Conservation (phyloP, 2,329 filamentous ascomycete species). For the Emericellopsis atlantica region DNA sequence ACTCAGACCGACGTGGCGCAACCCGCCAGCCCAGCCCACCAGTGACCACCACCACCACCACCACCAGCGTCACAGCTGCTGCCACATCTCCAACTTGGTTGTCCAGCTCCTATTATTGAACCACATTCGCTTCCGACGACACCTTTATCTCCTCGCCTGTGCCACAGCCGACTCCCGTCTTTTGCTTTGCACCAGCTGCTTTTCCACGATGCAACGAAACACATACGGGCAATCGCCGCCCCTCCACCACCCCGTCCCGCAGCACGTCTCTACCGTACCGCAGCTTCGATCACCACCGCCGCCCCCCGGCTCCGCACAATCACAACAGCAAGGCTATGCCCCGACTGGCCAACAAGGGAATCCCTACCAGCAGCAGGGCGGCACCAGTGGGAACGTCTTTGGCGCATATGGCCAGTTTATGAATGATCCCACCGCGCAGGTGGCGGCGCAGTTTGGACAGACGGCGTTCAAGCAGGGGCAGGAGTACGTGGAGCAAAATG, state of each 20-base stretch:
- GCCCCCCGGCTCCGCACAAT: constrained; percentile 58
- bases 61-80: too few species aligned
- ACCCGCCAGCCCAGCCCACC: too few species aligned
- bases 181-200: too few species aligned
- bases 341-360: constrained; percentile 25
- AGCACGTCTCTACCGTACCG: constrained; percentile 95
- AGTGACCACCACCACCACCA: too few species aligned
- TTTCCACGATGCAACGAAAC: constrained; percentile 65
- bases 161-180: too few species aligned
- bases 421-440: constrained; percentile 87
- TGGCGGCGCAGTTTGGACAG: constrained; percentile 89
- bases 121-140: background rate
- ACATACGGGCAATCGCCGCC: constrained; percentile 82
- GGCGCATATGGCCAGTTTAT: constrained; percentile 85
- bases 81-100: background rate
- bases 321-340: constrained; percentile 44
- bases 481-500: constrained; percentile 92
- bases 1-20: background rate
- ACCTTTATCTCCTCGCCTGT: too few species aligned
- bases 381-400: constrained; percentile 39
- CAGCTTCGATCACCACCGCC: constrained; percentile 91
- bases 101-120: too few species aligned
- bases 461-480: constrained; percentile 83
- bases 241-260: constrained; percentile 91
- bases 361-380: constrained; percentile 52